phyloP scores from a whole-genome alignment of 1,284 basidiomycete species.

The Malassezia furfur region DNA sequence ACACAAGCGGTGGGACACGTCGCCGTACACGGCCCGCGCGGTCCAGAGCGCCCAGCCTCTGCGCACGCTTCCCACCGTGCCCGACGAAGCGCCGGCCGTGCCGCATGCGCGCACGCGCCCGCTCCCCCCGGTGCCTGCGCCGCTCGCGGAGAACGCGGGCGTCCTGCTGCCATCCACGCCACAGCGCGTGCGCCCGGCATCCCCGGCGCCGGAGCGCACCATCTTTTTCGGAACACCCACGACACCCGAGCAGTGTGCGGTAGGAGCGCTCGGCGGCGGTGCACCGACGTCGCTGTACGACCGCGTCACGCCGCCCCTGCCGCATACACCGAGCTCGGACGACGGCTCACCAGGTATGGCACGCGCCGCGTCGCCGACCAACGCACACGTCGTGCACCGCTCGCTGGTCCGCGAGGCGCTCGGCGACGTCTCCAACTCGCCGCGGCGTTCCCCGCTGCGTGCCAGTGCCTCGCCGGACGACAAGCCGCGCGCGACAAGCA shows the following conservation, averaged over 20 bases:
- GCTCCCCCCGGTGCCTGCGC: too few species aligned
- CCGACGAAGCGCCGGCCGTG: too few species aligned
- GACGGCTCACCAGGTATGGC: slow-evolving; percentile 10
- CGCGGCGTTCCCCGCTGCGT: neutral
- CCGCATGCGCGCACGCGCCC: too few species aligned
- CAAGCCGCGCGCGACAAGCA: neutral
- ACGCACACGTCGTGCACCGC: neutral
- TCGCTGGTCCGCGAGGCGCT: slow-evolving; percentile 5
- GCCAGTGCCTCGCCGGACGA: too few species aligned
- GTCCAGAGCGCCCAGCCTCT: neutral
- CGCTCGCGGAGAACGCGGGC: too few species aligned
- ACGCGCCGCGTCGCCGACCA: neutral
- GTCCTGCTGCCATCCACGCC: too few species aligned
- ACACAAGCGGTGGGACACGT: neutral
- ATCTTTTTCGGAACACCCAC: slow-evolving; percentile 11
- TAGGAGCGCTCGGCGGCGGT: neutral
- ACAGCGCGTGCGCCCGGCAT: neutral
- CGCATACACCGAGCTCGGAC: neutral
- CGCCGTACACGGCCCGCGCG: neutral
- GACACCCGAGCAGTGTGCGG: neutral
- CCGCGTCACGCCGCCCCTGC: neutral
- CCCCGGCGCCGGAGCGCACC: too few species aligned
- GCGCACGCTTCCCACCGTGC: too few species aligned
- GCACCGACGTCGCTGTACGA: neutral
- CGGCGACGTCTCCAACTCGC: slow-evolving; percentile 11